Evolutionary conservation across 305 asterid genomes (phyloP).

Genomic region (Solanum hybrid): DNA sequence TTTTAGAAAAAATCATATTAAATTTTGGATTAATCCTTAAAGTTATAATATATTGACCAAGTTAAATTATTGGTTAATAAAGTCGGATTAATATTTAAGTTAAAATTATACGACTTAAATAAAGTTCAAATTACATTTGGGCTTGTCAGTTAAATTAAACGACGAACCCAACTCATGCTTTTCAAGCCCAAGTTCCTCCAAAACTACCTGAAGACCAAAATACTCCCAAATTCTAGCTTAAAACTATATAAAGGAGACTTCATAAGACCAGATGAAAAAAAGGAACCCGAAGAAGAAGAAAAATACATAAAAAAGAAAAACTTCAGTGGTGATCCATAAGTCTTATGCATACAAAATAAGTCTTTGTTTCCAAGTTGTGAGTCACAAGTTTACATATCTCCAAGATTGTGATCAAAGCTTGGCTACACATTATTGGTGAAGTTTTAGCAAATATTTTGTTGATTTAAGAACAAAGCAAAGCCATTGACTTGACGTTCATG

Average conservation of each 20-base stretch:
- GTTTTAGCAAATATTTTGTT: background rate
- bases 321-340: background rate
- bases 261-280: background rate
- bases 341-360: background rate
- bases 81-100: background rate
- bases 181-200: background rate
- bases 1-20: background rate
- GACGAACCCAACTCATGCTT: background rate
- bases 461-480: background rate
- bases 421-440: background rate
- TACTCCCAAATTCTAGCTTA: background rate
- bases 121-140: background rate
- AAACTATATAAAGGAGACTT: background rate
- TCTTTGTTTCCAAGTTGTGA: background rate
- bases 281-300: background rate
- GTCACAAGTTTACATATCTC: background rate
- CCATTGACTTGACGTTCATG: background rate
- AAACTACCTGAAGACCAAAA: background rate
- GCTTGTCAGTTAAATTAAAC: background rate
- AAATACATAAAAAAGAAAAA: background rate
- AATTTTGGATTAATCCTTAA: background rate
- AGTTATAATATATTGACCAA: background rate
- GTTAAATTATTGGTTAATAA: background rate
- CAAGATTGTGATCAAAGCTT: background rate
- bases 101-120: background rate